Base-by-base conservation (phyloP, 1,139 yeast genomes). In the Sugiyamaella japonica region DNA sequence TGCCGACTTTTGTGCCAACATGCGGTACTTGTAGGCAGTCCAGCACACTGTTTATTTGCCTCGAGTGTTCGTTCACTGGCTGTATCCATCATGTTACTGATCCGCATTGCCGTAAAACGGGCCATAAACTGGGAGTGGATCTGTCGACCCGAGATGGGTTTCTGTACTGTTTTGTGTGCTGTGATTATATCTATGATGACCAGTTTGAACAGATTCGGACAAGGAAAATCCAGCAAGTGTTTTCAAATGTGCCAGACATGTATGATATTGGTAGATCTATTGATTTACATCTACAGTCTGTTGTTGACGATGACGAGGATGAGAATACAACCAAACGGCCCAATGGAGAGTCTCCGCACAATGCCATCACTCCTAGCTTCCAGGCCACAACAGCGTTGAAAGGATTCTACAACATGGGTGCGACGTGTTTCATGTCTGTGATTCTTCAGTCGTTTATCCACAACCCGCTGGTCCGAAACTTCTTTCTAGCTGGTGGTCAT, bases 381-480 rank as follows among this genome's bases (percentile, higher is more conserved):
- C 79, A 79, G 48, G 87, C 95, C 0, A 76, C 82, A 2, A 79
- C 84, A 13, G 98, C 97, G 0, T 73, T 93, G 25, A 80, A 86
- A 57, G 99, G 99, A 2, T 82, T 93, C 63, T 85, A 90, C 54
- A 93, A 93, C 69, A 82, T 93, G 82, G 99, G 99, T 0, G 88
- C 98, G 0, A 93, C 99, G 0, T 93, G 99, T 72, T 93, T 89
- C 73, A 91, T 93, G 88, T 87, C 96, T 61, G 88, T 95, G 39
- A 83, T 90, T 15, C 72, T 93, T 44, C 99, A 93, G 72, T 82
- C 95, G 0, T 72, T 91, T 45, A 76, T 93, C 51, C 98, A 93
- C 69, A 91, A 91, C 66, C 98, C 98, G 9, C 77, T 89, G 55
- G 78, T 93, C 44, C 81, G 93, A 57, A 80, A 83, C 63, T 86